These are phyloP conservation scores for Teunomyces tritomae DNA, from an alignment of 805 yeast species.

Conservation along the genomic window DNA sequence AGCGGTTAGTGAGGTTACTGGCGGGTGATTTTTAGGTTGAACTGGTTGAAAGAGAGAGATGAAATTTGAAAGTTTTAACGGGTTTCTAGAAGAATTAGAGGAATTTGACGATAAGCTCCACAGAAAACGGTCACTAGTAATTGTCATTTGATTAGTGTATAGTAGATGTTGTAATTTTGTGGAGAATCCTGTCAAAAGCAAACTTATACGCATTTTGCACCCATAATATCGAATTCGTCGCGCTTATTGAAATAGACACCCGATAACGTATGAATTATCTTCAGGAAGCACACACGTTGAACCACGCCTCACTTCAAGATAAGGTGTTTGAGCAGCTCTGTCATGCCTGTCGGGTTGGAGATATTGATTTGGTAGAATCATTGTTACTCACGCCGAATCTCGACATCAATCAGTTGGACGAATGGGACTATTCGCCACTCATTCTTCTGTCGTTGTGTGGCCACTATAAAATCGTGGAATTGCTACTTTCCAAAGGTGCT, in stretches of 20 bases:
- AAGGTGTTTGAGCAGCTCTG: constrained; percentile 48
- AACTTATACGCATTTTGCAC: not conserved
- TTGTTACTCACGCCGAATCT: constrained; percentile 44
- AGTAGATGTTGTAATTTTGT: not conserved
- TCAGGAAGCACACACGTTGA: constrained; percentile 2
- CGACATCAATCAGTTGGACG: constrained; percentile 54
- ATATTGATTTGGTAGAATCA: constrained; percentile 59
- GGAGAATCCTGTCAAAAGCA: not conserved
- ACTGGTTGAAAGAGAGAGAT: not conserved
- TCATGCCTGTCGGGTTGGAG: constrained; percentile 69
- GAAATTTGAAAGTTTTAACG: not conserved
- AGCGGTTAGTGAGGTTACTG: not conserved
- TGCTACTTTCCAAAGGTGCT: constrained; percentile 64
- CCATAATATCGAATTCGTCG: not conserved
- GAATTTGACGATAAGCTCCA: not conserved
- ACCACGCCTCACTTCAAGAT: not conserved
- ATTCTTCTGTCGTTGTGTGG: constrained; percentile 76
- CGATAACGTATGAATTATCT: not conserved
- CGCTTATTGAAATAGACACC: not conserved
- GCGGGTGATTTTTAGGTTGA: not conserved
- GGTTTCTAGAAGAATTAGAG: not conserved
- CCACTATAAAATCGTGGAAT: constrained; percentile 59
- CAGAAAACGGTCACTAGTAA: not conserved
- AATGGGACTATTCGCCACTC: constrained; percentile 74
- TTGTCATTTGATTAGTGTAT: not conserved